Base-by-base conservation (phyloP, 495 filamentous ascomycete species). In the Talaromyces ruber region DNA sequence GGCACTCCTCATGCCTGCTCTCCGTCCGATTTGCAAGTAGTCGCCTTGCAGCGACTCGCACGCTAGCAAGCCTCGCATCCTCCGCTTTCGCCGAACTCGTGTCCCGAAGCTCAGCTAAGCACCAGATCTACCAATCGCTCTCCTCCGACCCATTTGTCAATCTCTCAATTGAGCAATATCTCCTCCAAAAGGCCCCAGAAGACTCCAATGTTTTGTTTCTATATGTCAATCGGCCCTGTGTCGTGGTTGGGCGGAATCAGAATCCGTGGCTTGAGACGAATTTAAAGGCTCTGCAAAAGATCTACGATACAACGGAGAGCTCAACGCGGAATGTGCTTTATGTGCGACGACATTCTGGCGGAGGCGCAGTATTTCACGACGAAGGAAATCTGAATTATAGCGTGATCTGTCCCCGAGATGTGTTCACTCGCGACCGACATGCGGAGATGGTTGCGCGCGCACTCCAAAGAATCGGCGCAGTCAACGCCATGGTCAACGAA, bases 221-320 rank as follows among this genome's bases (percentile, higher is more conserved):
- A 18, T 98, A 98, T 75, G 79, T 83, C 62, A 98, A 98, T 73
- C 75, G 79, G 12, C 92, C 93, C 7, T 88, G 89, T 72, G 81
- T 98, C 56, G 84, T 98, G 64, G 86, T 98, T 62, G 94, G 94
- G 14, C 88, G 93, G 53, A 98, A 98, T 71, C 94, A 98, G 70
- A 98, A 98, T 70, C 94, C 94, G 43, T 98, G 93, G 93, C 78
- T 90, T 8, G 94, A 98, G 72, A 86, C 88, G 53, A 91, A 96
- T 71, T 81, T 96, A 7, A 75, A 75, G 21, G 76, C 80, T 8
- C 74, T 92, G 1, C 70, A 74, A 56, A 72, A 75, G 65, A 39
- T 37, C 32, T 66, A 61, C 50, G 7, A 6, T 62, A 22, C 50
- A 37, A 29, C 32, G 9, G 21, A 5, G 3, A n/a, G 24, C 21